These are phyloP conservation scores for Halenospora varia DNA, from an alignment of 495 filamentous ascomycete species.

Conservation along the genomic window DNA sequence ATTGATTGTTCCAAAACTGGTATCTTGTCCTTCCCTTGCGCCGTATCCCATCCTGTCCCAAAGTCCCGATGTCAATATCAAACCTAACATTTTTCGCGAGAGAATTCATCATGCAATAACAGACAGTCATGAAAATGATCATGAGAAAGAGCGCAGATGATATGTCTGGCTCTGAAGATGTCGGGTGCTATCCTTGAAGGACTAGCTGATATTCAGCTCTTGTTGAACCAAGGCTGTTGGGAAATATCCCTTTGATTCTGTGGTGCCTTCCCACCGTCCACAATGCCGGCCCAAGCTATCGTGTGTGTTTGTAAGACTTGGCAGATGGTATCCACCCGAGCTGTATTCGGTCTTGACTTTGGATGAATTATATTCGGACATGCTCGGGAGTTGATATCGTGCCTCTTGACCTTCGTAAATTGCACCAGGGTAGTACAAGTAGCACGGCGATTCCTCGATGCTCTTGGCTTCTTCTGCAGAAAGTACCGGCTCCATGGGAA, in stretches of 20 bases:
- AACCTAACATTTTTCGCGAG: neutral
- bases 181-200: neutral
- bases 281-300: constrained; percentile 16
- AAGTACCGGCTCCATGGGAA: constrained; percentile 23
- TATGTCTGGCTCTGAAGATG: neutral
- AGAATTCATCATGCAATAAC: neutral
- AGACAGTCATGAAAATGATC: neutral
- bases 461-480: constrained; percentile 23
- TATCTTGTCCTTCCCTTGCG: constrained; percentile 4
- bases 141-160: neutral
- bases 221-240: constrained; percentile 17
- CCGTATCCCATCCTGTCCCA: neutral
- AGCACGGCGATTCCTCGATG: constrained; percentile 21
- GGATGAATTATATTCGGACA: constrained; percentile 10
- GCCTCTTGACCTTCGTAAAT: constrained; percentile 18
- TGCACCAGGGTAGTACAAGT: constrained; percentile 22
- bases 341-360: constrained; percentile 24
- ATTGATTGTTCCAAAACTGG: neutral
- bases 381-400: constrained; percentile 12
- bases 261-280: constrained; percentile 23
- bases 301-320: constrained; percentile 16
- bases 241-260: constrained; percentile 22
- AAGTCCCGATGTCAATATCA: neutral
- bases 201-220: constrained; percentile 20
- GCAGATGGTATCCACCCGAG: constrained; percentile 13